Evolutionary conservation across 495 filamentous ascomycete genomes (phyloP), one percentile per base, ranked within the genome.

Genomic region (Xeromyces bisporus): DNA sequence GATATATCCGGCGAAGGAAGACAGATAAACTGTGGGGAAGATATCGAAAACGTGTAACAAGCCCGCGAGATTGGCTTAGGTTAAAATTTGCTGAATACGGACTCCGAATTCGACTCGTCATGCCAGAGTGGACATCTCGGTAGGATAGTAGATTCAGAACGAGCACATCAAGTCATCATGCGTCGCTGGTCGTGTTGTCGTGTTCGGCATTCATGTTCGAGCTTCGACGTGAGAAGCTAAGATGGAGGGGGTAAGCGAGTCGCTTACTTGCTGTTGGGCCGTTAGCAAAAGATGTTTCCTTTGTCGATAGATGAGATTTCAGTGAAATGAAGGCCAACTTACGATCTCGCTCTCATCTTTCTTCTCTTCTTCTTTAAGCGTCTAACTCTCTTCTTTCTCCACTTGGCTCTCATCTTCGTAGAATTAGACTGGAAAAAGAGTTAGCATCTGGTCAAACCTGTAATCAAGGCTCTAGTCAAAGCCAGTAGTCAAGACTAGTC

Each of bases 361-460:
- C 86, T 87, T 62, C 86, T 77, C 85, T 94, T 94, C 60, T 82
- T 75, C 76, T 94, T 94, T 63, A 94, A 79, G 62, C 86, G 76
- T 42, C 86, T 77, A 67, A 91, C 83, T 55, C 86, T 71, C 85
- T 94, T 94, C 80, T 94, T 94, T 73, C 85, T 84, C 85, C 85
- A 93, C 70, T 93, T 93, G 49, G 81, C 82, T 84, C 85, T 85
- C 85, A 93, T 91, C 74, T 72, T 86, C 73, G 66, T 50, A 55
- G 53, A 42, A 35, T 48, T 43, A 36, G 36, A 46, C 35, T 44
- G 36, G 52, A 32, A 16, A 36, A 39, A 34, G 38, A 39, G 40
- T 33, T 34, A 14, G 10, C n/a, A n/a, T n/a, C n/a, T n/a, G n/a
- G n/a, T n/a, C n/a, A n/a, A n/a, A n/a, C n/a, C n/a, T n/a, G n/a